These are phyloP conservation scores for Phytophthora sansomeana DNA, from an alignment of 352 stramenopile species.

Conservation along the genomic window DNA sequence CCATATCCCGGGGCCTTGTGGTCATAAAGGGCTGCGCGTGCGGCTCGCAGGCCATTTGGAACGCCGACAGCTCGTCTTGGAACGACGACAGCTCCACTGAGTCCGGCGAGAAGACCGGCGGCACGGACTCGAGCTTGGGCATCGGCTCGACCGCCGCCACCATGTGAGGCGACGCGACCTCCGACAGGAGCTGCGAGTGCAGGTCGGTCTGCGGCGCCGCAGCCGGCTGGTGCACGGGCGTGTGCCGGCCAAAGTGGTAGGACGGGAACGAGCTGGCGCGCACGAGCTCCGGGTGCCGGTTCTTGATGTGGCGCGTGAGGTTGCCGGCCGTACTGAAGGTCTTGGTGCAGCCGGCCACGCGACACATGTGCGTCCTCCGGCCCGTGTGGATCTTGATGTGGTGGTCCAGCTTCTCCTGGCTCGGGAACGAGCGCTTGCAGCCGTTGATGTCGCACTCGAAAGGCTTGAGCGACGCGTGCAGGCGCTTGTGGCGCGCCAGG, in stretches of 20 bases:
- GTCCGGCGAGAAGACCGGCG: slow-evolving; percentile 32
- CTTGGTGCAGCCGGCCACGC: slow-evolving; percentile 50
- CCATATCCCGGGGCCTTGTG: slow-evolving; percentile 13
- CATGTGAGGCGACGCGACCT: slow-evolving; percentile 13
- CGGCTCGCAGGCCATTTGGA: slow-evolving; percentile 32
- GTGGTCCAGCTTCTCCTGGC: slow-evolving; percentile 52
- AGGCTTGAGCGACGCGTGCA: slow-evolving; percentile 58
- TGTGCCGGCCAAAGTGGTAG: slow-evolving; percentile 23
- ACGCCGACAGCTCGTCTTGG: slow-evolving; percentile 34
- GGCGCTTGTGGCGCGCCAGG: slow-evolving; percentile 58
- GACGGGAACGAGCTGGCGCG: slow-evolving; percentile 15
- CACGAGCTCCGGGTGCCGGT: slow-evolving; percentile 49
- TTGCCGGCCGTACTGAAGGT: slow-evolving; percentile 69
- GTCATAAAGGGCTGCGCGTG: slow-evolving; percentile 10
- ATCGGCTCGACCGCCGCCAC: slow-evolving; percentile 1
- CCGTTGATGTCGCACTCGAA: slow-evolving; percentile 55
- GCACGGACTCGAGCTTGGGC: slow-evolving; percentile 28
- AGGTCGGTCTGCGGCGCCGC: neutral
- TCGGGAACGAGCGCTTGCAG: slow-evolving; percentile 52
- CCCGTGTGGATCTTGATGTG: slow-evolving; percentile 67
- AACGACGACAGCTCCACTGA: slow-evolving; percentile 38
- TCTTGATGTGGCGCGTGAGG: slow-evolving; percentile 63
- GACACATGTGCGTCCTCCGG: slow-evolving; percentile 53
- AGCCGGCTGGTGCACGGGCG: slow-evolving; percentile 16
- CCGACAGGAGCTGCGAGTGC: neutral